Base-by-base conservation (phyloP, 371 early-diverging fungal genomes). In the Parasitella parasitica region DNA sequence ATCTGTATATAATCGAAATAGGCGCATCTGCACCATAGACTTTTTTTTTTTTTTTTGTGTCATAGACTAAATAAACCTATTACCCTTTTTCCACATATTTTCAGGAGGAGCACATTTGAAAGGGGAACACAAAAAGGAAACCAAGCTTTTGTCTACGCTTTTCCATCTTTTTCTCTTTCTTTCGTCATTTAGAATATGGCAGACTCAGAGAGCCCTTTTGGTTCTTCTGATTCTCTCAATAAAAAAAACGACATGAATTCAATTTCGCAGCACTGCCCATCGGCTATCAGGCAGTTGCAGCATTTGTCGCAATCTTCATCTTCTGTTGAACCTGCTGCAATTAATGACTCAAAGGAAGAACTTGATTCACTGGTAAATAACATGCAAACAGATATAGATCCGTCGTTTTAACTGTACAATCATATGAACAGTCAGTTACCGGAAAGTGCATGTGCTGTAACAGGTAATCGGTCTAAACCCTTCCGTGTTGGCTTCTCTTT, bases 401-500 rank as follows among this genome's bases (percentile, higher is more conserved):
- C 4, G 8, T 41, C 15, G 6, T 0, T 11, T 18, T 4, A 20
- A 20, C 11, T 32, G 1, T 32, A 32, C 32, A 8, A 32, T 32
- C 11, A 32, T 32, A 26, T 15, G 7, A 37, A 20, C 38, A 68
- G 69, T 41, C 57, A 6, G 15, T 56, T 9, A 35, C 52, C 20
- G 83, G 85, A 43, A 78, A 75, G 48, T 85, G 85, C 72, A 76
- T 85, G 73, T 85, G 78, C 38, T 85, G 85, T 63, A 83, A 76
- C 64, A 83, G 83, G 85, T 82, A 76, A 61, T 7, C 36, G 8
- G 26, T 32, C 2, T 32, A 8, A n/a, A 13, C 27, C 27, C 13
- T 12, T 27, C 46, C 28, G 8, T 41, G 3, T 13, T 4, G 36
- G 2, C 8, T 7, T 15, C 27, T 5, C 18, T 12, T 35, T 26